Conservation (phyloP, 1,139 yeast genomes). For the Suzukiozyma palmioleophila region DNA sequence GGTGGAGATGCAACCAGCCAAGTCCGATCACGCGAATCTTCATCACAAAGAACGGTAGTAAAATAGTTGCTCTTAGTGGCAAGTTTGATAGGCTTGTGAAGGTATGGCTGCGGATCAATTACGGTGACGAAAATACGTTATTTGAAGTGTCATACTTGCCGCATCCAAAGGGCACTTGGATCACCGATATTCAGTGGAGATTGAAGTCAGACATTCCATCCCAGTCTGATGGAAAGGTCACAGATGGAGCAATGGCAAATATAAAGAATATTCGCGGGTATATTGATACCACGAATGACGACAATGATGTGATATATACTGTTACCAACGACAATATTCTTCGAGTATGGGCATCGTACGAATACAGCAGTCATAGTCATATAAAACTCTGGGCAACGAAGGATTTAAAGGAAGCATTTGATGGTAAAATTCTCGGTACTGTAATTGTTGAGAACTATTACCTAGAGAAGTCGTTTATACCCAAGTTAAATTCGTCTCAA, state of each 20-base stretch:
- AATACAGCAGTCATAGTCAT: constrained; percentile 52
- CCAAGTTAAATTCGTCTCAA: constrained; percentile 4
- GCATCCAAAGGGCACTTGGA: constrained; percentile 49
- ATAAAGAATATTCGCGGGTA: constrained; percentile 37
- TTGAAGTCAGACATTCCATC: constrained; percentile 11
- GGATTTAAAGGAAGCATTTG: constrained; percentile 31
- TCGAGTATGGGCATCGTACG: constrained; percentile 73
- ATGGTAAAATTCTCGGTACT: constrained; percentile 29
- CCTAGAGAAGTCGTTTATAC: constrained; percentile 18
- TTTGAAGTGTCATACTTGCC: constrained; percentile 70
- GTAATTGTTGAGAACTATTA: constrained; percentile 56
- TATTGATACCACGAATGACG: constrained; percentile 25
- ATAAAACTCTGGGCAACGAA: constrained; percentile 59
- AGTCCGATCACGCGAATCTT: constrained; percentile 50
- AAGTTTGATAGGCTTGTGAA: constrained; percentile 63
- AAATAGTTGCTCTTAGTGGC: constrained; percentile 59
- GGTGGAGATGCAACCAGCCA: constrained; percentile 58
- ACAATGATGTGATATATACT: constrained; percentile 50
- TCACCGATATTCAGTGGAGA: constrained; percentile 57
- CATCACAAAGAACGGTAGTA: constrained; percentile 61
- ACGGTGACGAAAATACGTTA: constrained; percentile 59
- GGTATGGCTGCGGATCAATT: constrained; percentile 74
- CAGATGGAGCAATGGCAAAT: constrained; percentile 34
- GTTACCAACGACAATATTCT: constrained; percentile 51
- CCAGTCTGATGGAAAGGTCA: constrained; percentile 3